These are phyloP conservation scores for Insectozyma bohioensis DNA, from an alignment of 1,139 yeast genomes.

Conservation along the genomic window DNA sequence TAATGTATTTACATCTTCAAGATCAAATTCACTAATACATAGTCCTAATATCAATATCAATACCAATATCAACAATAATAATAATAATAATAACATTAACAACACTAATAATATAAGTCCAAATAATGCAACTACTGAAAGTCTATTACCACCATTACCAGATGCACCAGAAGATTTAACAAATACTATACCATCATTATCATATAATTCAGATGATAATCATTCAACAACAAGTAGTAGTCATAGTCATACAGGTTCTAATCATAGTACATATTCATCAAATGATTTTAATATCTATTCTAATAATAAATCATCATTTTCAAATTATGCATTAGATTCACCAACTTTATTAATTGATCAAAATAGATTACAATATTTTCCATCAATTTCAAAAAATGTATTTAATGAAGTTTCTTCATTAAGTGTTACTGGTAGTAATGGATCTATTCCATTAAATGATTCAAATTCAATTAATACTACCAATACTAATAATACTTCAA, in stretches of 20 bases:
- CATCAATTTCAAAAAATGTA: slow-evolving; percentile 14
- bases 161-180: slow-evolving; percentile 17
- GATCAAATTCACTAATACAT: too few species aligned
- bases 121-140: slow-evolving; percentile 18
- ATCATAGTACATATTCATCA: slow-evolving; percentile 7
- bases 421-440: slow-evolving; percentile 1
- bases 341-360: slow-evolving; percentile 25
- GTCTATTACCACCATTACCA: slow-evolving; percentile 42
- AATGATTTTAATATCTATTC: slow-evolving; percentile 16
- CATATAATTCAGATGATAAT: slow-evolving; percentile 6
- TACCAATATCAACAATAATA: background rate
- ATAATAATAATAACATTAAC: background rate
- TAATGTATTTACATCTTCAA: too few species aligned
- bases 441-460: background rate
- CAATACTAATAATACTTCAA: background rate
- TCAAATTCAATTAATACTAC: background rate
- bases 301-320: slow-evolving; percentile 19
- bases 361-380: slow-evolving; percentile 19
- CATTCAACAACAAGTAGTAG: slow-evolving; percentile 2
- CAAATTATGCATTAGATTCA: slow-evolving; percentile 31
- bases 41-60: too few species aligned
- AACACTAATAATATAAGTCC: background rate
- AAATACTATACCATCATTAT: too few species aligned
- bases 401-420: slow-evolving; percentile 9
- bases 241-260: slow-evolving; percentile 6